phyloP scores from a whole-genome alignment of 164 flowering plant genomes.

The Umbilicus rupestris region DNA sequence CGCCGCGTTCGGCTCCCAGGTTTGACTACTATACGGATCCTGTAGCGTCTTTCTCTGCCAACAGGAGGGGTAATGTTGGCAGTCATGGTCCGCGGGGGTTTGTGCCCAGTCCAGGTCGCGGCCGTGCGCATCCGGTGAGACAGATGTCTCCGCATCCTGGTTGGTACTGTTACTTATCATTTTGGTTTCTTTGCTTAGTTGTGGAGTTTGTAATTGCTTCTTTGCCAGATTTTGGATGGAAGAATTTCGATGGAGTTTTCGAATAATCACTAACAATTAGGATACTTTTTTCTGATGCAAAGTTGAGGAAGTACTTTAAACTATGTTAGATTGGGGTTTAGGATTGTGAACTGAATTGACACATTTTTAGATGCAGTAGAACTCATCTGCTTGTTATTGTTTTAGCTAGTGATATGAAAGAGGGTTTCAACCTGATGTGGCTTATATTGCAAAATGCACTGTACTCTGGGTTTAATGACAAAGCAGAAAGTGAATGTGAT shows the following conservation, averaged over 20 bases:
- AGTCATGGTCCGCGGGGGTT: constrained; percentile 17
- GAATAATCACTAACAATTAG: neutral
- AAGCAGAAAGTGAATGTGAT: too few species aligned
- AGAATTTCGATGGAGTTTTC: neutral
- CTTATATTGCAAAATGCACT: too few species aligned
- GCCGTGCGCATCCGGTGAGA: constrained; percentile 10
- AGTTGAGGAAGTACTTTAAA: neutral
- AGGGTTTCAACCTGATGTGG: too few species aligned
- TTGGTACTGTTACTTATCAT: constrained; percentile 17
- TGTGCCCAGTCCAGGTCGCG: constrained; percentile 17
- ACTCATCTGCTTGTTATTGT: neutral
- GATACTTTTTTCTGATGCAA: neutral
- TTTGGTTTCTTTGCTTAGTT: neutral
- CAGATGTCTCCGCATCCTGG: constrained; percentile 15
- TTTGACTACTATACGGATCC: constrained; percentile 85
- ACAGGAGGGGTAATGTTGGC: constrained; percentile 21
- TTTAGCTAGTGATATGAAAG: neutral
- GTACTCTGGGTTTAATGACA: too few species aligned
- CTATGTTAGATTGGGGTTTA: neutral
- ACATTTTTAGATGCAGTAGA: neutral
- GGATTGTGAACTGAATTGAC: neutral
- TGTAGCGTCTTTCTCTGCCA: constrained; percentile 54
- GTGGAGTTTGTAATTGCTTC: neutral
- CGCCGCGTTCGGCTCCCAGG: constrained; percentile 25
- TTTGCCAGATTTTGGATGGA: neutral